A percentile compares a stretch with the other conserved stretches of the same genome.
Evolutionary conservation across 768 basidiomycete genomes (phyloP).

Genomic region (Suillus bovinus): DNA sequence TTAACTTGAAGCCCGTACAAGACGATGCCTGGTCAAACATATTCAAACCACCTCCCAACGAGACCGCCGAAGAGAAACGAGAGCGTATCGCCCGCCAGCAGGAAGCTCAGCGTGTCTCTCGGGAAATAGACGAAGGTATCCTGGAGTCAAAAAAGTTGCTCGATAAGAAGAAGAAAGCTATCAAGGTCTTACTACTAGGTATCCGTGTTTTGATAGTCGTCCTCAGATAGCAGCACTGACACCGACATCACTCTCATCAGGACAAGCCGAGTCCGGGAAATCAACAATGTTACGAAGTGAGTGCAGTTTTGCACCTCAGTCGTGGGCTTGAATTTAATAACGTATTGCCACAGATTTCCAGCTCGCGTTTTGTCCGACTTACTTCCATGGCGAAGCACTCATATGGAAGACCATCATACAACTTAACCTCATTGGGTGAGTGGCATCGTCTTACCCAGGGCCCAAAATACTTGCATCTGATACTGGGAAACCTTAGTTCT

Average conservation of each 20-base stretch:
- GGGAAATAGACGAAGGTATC: slow-evolving; percentile 32
- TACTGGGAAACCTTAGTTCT: slow-evolving; percentile 38
- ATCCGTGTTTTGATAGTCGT: accelerated
- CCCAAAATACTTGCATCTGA: neutral
- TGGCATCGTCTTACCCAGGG: neutral
- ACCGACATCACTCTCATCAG: slow-evolving; percentile 11
- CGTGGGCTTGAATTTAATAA: neutral
- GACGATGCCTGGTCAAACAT: slow-evolving; percentile 26
- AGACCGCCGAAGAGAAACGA: slow-evolving; percentile 8
- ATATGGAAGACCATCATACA: slow-evolving; percentile 69
- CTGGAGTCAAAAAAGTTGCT: slow-evolving; percentile 21
- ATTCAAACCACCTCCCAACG: slow-evolving; percentile 22
- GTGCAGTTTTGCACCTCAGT: neutral
- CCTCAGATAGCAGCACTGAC: neutral
- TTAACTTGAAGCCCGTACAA: slow-evolving; percentile 1
- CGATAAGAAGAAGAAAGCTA: slow-evolving; percentile 28
- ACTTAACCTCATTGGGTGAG: slow-evolving; percentile 66
- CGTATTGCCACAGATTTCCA: slow-evolving; percentile 55
- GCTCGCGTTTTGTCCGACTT: slow-evolving; percentile 59
- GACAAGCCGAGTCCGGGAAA: slow-evolving; percentile 34
- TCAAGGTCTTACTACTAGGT: slow-evolving; percentile 33
- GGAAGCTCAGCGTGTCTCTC: slow-evolving; percentile 23
- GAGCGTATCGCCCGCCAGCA: slow-evolving; percentile 21
- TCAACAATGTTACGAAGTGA: slow-evolving; percentile 33
- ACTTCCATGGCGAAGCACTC: slow-evolving; percentile 56